A percentile compares a stretch with the other conserved stretches of the same genome.
Evolutionary conservation across 2,329 filamentous ascomycete genomes (phyloP).

Genomic region (Daldinia sp.): DNA sequence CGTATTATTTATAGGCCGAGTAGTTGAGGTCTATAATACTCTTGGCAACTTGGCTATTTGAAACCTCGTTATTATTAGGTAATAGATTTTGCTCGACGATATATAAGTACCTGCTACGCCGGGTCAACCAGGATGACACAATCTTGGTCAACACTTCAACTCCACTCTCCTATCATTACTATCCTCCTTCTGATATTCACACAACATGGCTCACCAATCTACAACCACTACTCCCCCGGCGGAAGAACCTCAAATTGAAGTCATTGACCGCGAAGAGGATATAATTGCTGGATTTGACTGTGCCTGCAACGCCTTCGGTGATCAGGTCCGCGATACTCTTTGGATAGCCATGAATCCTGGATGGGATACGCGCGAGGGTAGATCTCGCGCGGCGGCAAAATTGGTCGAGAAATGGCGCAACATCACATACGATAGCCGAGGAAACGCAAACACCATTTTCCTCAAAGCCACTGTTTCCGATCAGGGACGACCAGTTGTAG

Average conservation of each 20-base stretch:
- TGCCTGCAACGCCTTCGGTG: slow-evolving; percentile 56
- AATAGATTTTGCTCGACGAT: background rate
- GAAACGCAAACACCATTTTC: slow-evolving; percentile 60
- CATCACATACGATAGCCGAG: slow-evolving; percentile 52
- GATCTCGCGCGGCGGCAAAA: slow-evolving; percentile 47
- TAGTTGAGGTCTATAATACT: background rate
- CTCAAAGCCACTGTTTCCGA: slow-evolving; percentile 60
- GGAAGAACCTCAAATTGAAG: slow-evolving; percentile 37
- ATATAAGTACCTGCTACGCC: background rate
- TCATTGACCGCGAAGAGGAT: slow-evolving; percentile 36
- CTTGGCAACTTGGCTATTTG: slow-evolving; percentile 12
- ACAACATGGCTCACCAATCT: slow-evolving; percentile 12
- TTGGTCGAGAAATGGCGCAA: slow-evolving; percentile 54
- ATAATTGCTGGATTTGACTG: slow-evolving; percentile 44
- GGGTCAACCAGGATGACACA: background rate
- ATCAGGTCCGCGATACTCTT: slow-evolving; percentile 59
- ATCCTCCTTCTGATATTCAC: background rate
- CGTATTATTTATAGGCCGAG: background rate
- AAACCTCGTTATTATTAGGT: slow-evolving; percentile 1
- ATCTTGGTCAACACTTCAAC: background rate
- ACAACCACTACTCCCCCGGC: background rate
- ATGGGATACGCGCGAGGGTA: slow-evolving; percentile 61
- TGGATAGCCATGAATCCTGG: slow-evolving; percentile 62
- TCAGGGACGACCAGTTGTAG: slow-evolving; percentile 48
- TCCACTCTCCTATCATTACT: slow-evolving; percentile 7